phyloP scores from a whole-genome alignment of 2,329 filamentous ascomycete genomes.

The Clarireedia monteithiana region DNA sequence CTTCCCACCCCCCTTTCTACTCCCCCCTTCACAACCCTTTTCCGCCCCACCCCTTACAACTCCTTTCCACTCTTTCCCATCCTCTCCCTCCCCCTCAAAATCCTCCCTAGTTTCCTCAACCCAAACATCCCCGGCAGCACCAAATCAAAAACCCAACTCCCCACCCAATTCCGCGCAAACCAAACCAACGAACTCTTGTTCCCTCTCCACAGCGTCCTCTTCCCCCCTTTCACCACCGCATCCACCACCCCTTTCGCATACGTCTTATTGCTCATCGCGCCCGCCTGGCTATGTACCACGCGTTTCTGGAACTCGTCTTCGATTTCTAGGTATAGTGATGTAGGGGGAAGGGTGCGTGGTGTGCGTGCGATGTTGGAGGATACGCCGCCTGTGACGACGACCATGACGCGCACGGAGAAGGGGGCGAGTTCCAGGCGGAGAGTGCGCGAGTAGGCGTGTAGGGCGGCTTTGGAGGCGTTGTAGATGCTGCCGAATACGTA shows the following conservation, averaged over 20 bases:
- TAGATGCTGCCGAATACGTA: conserved; percentile 85
- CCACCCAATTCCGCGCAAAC: conserved; percentile 17
- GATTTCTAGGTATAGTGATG: conserved; percentile 20
- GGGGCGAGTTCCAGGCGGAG: conserved; percentile 26
- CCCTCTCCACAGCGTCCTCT: conserved; percentile 20
- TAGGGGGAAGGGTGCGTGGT: conserved; percentile 10
- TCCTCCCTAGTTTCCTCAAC: conserved; percentile 14
- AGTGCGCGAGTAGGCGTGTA: conserved; percentile 18
- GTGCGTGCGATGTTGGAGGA: conserved; percentile 18
- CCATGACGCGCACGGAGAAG: conserved; percentile 21
- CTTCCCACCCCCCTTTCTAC: background rate
- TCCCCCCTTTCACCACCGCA: conserved; percentile 17
- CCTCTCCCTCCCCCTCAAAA: background rate
- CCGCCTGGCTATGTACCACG: conserved; percentile 20
- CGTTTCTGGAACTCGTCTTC: conserved; percentile 14
- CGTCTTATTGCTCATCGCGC: conserved; percentile 16
- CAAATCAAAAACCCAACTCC: conserved; percentile 22
- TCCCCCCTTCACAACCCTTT: too few species aligned
- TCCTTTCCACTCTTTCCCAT: background rate
- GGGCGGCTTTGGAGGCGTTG: conserved; percentile 82
- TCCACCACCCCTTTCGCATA: conserved; percentile 24
- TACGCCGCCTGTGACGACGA: conserved; percentile 23
- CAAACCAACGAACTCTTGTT: conserved; percentile 16
- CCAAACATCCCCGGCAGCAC: conserved; percentile 23
- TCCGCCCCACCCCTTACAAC: too few species aligned